Evolutionary conservation across 2,329 filamentous ascomycete species (phyloP).

Genomic region (Verticillium zaregamsianum): DNA sequence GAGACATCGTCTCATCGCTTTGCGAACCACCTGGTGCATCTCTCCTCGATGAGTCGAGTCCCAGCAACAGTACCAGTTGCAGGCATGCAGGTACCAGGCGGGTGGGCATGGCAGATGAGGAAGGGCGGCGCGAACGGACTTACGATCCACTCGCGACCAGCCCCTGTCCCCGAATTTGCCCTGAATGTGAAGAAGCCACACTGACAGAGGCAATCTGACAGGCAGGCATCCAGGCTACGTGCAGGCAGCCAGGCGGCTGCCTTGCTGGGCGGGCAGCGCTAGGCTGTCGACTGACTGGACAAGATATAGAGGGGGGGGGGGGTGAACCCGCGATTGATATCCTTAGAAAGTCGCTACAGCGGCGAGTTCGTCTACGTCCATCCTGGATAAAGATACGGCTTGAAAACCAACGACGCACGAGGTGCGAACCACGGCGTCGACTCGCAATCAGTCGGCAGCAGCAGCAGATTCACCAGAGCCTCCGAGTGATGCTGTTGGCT

Average conservation of each 20-base stretch:
- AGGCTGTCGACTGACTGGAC: too few relatives aligned
- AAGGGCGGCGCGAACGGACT: background rate
- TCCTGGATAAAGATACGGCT: too few relatives aligned
- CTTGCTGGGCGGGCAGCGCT: too few relatives aligned
- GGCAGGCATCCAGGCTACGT: background rate
- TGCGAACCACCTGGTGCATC: background rate
- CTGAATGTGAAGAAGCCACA: background rate
- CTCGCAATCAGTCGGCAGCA: background rate
- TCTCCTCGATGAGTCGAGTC: background rate
- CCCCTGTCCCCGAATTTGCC: background rate
- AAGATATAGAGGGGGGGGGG: too few relatives aligned
- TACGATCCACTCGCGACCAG: background rate
- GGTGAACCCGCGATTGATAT: too few relatives aligned
- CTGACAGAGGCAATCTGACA: background rate
- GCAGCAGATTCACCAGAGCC: background rate
- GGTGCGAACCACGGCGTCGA: background rate
- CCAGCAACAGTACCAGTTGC: background rate
- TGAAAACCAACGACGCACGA: background rate
- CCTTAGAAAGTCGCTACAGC: background rate
- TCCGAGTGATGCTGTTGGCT: background rate
- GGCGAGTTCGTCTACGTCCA: too few relatives aligned
- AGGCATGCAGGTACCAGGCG: background rate
- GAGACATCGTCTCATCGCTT: background rate
- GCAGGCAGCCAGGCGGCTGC: too few relatives aligned
- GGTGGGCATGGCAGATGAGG: background rate